These are phyloP conservation scores for Clarireedia hainanense DNA, from an alignment of 2,329 filamentous ascomycete genomes.

Conservation along the genomic window DNA sequence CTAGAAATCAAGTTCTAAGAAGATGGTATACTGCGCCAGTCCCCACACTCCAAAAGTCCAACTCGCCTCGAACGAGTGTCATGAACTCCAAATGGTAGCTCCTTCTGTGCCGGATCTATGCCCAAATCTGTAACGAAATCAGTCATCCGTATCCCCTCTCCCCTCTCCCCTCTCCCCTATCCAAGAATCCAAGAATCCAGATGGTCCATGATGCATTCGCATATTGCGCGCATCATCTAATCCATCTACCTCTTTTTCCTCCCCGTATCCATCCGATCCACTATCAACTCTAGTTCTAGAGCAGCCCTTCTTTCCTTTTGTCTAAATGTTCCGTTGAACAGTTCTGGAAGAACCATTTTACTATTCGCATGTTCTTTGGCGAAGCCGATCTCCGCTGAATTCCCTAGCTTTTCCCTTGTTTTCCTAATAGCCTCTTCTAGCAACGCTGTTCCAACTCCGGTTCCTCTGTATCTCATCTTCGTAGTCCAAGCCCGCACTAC, in stretches of 20 bases:
- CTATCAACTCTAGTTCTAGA: slow-evolving; percentile 41
- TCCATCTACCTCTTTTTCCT: slow-evolving; percentile 20
- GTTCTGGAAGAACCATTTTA: slow-evolving; percentile 49
- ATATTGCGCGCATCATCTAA: background rate
- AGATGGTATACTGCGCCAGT: background rate
- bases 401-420: slow-evolving; percentile 61
- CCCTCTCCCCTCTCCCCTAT: background rate
- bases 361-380: slow-evolving; percentile 73
- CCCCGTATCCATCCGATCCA: slow-evolving; percentile 32
- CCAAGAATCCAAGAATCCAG: background rate
- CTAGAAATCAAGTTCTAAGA: too few relatives aligned
- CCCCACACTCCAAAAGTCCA: background rate
- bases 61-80: background rate
- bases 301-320: slow-evolving; percentile 51
- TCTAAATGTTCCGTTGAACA: slow-evolving; percentile 56
- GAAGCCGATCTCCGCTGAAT: slow-evolving; percentile 61
- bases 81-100: background rate
- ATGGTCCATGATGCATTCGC: too few relatives aligned
- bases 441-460: slow-evolving; percentile 65
- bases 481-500: slow-evolving; percentile 81
- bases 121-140: too few relatives aligned
- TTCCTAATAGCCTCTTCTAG: slow-evolving; percentile 66
- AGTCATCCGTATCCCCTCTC: too few relatives aligned
- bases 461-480: slow-evolving; percentile 56
- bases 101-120: too few relatives aligned